Conservation (phyloP, 2,329 filamentous ascomycete genomes). For the Xylaria sp. region DNA sequence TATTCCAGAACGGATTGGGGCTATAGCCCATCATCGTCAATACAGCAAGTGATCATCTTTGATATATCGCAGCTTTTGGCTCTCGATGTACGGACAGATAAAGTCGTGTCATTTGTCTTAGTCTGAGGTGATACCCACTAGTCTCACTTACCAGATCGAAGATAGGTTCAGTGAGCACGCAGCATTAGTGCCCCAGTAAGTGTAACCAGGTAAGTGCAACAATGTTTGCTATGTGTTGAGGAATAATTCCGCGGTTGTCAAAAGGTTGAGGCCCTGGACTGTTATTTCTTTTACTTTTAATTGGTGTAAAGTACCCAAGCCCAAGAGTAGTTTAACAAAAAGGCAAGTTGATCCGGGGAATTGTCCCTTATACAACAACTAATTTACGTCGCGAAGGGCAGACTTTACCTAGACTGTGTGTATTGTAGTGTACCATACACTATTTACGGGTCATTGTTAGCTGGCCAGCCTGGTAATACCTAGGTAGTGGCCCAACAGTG, state of each 20-base stretch:
- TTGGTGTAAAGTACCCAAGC: background rate
- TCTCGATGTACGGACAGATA: background rate
- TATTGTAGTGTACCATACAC: background rate
- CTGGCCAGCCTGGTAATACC: background rate
- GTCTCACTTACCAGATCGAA: background rate
- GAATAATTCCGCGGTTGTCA: background rate
- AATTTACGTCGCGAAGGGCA: no score
- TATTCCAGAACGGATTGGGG: background rate
- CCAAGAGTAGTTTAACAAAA: background rate
- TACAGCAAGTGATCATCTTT: conserved; percentile 17
- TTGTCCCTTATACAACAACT: background rate
- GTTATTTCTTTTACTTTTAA: background rate
- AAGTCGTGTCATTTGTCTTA: background rate
- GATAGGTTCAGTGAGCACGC: background rate
- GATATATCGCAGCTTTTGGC: background rate
- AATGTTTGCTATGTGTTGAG: background rate
- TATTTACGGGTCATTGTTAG: background rate
- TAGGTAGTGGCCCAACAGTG: background rate
- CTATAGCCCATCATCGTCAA: background rate
- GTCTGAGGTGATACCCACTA: background rate
- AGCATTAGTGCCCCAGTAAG: background rate
- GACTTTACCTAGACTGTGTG: no score
- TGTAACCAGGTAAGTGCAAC: background rate
- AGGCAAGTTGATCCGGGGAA: background rate
- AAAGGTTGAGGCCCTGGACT: no score